phyloP scores from a whole-genome alignment of 225 moss, liverwort and hornwort species.

The Antitrichia curtipendula region DNA sequence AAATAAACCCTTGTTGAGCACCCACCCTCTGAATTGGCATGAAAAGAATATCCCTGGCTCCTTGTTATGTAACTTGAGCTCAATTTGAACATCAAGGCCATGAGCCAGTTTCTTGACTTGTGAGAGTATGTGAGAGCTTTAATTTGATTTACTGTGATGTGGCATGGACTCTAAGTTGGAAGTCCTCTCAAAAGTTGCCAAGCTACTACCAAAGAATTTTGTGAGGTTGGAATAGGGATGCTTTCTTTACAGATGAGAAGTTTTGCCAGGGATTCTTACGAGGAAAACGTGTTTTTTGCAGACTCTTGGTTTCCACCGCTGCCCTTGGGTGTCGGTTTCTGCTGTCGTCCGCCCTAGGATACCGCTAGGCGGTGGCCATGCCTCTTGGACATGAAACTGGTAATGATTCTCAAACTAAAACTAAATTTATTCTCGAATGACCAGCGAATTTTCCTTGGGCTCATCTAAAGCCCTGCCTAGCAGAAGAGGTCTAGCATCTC shows the following conservation, averaged over 20 bases:
- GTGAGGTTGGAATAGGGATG: neutral
- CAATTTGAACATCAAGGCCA: neutral
- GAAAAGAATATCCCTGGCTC: neutral
- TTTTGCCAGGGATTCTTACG: neutral
- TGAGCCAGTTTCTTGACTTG: neutral
- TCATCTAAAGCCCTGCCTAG: neutral
- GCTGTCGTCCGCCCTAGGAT: conserved; percentile 41
- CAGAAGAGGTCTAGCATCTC: neutral
- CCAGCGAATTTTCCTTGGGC: neutral
- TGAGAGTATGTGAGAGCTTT: neutral
- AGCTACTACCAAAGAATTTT: neutral
- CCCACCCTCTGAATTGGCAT: neutral
- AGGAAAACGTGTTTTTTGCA: conserved; percentile 1
- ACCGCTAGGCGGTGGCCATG: conserved; percentile 59
- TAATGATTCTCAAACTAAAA: neutral
- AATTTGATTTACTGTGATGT: neutral
- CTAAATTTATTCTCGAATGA: neutral
- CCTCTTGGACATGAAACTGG: conserved; percentile 52
- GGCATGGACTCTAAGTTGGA: neutral
- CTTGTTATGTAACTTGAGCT: neutral
- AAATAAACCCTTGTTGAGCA: neutral
- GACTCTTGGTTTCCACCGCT: conserved; percentile 70
- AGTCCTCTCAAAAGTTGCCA: neutral
- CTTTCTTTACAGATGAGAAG: neutral
- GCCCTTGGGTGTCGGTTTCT: conserved; percentile 43